Percentiles rank a stretch among this genome's conserved stretches.
Conservation (phyloP, 768 basidiomycete species). For the Russula abietina region DNA sequence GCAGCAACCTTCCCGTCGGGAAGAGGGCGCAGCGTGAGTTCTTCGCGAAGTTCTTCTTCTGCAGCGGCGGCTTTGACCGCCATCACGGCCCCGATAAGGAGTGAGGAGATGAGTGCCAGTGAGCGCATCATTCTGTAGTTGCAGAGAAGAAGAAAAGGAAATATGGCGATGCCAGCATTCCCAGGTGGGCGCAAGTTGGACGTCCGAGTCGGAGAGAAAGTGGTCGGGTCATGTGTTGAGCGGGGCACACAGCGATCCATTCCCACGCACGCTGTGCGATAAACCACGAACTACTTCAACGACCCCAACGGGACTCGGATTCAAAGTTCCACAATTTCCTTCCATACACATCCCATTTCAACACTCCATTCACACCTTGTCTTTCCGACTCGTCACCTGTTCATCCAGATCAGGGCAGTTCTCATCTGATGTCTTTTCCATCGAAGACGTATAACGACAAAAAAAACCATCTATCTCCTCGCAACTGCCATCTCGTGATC, state of each 20-base stretch:
- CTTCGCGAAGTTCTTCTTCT: slow-evolving; percentile 43
- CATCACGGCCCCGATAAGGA: not conserved
- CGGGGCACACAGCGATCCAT: not conserved
- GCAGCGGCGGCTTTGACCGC: not conserved
- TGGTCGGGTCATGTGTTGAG: not conserved
- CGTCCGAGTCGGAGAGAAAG: not conserved
- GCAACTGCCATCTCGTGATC: too few species aligned
- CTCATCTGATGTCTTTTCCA: too few species aligned
- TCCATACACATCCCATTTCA: too few species aligned
- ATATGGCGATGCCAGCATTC: not conserved
- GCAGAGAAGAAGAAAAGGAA: not conserved
- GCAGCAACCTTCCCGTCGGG: slow-evolving; percentile 78
- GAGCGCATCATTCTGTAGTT: slow-evolving; percentile 5
- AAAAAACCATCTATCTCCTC: too few species aligned
- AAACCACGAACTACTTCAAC: too few species aligned
- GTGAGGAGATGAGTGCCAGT: not conserved
- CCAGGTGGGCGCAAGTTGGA: not conserved
- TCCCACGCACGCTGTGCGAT: not conserved
- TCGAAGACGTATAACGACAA: too few species aligned
- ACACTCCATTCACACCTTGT: too few species aligned
- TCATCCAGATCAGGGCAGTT: too few species aligned
- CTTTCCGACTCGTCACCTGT: too few species aligned
- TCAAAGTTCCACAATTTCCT: too few species aligned
- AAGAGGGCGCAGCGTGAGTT: slow-evolving; percentile 52
- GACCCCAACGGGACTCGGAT: too few species aligned